Evolutionary conservation across 805 yeast genomes (phyloP).

Genomic region (Wilhelminamyces savonicus): DNA sequence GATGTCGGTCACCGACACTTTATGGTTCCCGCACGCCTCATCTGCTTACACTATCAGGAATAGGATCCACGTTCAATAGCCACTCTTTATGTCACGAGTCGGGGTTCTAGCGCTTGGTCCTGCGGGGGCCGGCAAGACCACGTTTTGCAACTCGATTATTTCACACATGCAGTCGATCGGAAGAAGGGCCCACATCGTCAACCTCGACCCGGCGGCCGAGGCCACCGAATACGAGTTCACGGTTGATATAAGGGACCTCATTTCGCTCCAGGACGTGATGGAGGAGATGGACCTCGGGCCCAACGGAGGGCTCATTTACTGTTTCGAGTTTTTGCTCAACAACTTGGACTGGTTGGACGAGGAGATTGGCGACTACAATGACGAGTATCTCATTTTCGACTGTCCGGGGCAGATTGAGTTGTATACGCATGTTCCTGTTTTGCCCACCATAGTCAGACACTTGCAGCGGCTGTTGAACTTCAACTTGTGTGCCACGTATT

Average conservation of each 20-base stretch:
- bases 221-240: constrained; percentile 88
- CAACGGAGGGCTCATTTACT: constrained; percentile 88
- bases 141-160: constrained; percentile 85
- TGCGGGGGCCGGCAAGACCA: constrained; percentile 94
- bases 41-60: neutral
- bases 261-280: constrained; percentile 89
- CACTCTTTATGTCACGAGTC: constrained; percentile 71
- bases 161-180: constrained; percentile 87
- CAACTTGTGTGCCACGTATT: constrained; percentile 85
- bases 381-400: constrained; percentile 89
- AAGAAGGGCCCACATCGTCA: constrained; percentile 89
- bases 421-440: constrained; percentile 88
- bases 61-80: neutral
- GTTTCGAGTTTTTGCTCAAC: constrained; percentile 84
- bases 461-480: constrained; percentile 74
- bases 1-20: too few species aligned
- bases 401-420: constrained; percentile 97
- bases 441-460: constrained; percentile 86
- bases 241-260: constrained; percentile 84
- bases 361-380: constrained; percentile 92
- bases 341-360: constrained; percentile 97
- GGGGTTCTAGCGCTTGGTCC: constrained; percentile 95
- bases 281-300: constrained; percentile 93
- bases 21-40: too few species aligned
- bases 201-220: constrained; percentile 96